phyloP scores from a whole-genome alignment of 257 asterid genomes.

The Lithospermum erythrorhizon region DNA sequence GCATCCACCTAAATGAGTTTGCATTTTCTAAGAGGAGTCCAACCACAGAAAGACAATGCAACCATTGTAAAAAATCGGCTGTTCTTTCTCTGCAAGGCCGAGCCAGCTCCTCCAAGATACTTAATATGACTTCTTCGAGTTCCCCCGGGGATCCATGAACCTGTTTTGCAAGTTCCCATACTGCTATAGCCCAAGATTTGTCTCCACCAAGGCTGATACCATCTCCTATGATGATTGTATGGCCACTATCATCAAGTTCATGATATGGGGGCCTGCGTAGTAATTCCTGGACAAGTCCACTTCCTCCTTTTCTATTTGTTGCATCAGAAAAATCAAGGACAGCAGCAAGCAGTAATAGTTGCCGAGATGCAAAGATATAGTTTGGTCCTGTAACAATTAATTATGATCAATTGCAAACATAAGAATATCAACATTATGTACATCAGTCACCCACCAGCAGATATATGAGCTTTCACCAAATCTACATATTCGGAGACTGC shows the following conservation, averaged over 20 bases:
- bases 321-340: slow-evolving; percentile 87
- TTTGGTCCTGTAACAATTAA: slow-evolving; percentile 53
- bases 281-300: slow-evolving; percentile 63
- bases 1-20: slow-evolving; percentile 58
- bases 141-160: slow-evolving; percentile 78
- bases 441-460: slow-evolving; percentile 57
- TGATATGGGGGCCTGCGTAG: slow-evolving; percentile 60
- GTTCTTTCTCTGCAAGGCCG: slow-evolving; percentile 93
- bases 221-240: slow-evolving; percentile 66
- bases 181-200: slow-evolving; percentile 89
- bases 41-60: slow-evolving; percentile 77
- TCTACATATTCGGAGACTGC: slow-evolving; percentile 65
- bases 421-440: slow-evolving; percentile 1
- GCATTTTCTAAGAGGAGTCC: slow-evolving; percentile 74
- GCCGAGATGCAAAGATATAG: slow-evolving; percentile 76
- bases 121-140: slow-evolving; percentile 66
- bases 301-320: slow-evolving; percentile 75
- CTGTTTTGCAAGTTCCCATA: slow-evolving; percentile 61
- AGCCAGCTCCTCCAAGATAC: slow-evolving; percentile 75
- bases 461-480: slow-evolving; percentile 67
- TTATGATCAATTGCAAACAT: slow-evolving; percentile 9
- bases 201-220: slow-evolving; percentile 94
- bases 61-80: slow-evolving; percentile 79
- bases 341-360: slow-evolving; percentile 73
- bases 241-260: slow-evolving; percentile 73